Evolutionary conservation across 2,329 filamentous ascomycete genomes (phyloP).

Genomic region (Botryotinia narcissicola): DNA sequence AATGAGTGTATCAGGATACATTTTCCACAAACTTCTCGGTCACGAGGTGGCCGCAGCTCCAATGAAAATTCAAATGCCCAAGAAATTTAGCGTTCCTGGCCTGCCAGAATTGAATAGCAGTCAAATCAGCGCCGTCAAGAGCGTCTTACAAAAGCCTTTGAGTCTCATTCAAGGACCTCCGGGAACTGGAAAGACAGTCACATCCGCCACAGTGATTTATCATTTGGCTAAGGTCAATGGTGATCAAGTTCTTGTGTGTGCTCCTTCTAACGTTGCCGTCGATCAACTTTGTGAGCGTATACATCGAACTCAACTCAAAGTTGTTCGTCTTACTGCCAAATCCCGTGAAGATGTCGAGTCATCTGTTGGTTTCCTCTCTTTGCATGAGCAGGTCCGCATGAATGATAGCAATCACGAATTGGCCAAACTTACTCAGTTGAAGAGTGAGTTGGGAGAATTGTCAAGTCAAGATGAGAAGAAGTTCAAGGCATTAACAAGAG

Average conservation of each 20-base stretch:
- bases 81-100: slow-evolving; percentile 94
- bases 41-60: slow-evolving; percentile 92
- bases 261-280: slow-evolving; percentile 96
- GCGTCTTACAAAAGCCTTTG: slow-evolving; percentile 86
- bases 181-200: slow-evolving; percentile 97
- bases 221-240: slow-evolving; percentile 94
- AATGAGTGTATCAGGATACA: slow-evolving; percentile 97
- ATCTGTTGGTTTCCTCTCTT: slow-evolving; percentile 90
- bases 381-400: slow-evolving; percentile 96
- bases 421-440: slow-evolving; percentile 87
- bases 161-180: slow-evolving; percentile 96
- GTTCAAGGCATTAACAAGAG: slow-evolving; percentile 91
- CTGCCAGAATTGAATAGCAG: slow-evolving; percentile 93
- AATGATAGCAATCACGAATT: slow-evolving; percentile 95
- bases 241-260: slow-evolving; percentile 92
- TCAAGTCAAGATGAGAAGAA: slow-evolving; percentile 98
- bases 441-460: slow-evolving; percentile 85
- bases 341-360: slow-evolving; percentile 98
- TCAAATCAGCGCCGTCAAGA: slow-evolving; percentile 95
- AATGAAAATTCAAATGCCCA: slow-evolving; percentile 92
- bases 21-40: slow-evolving; percentile 94
- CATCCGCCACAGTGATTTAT: slow-evolving; percentile 97
- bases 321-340: slow-evolving; percentile 96
- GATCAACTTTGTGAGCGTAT: slow-evolving; percentile 98
- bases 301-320: slow-evolving; percentile 90